Evolutionary conservation across 805 yeast species (phyloP).

Genomic region (Lachancea mirantina): DNA sequence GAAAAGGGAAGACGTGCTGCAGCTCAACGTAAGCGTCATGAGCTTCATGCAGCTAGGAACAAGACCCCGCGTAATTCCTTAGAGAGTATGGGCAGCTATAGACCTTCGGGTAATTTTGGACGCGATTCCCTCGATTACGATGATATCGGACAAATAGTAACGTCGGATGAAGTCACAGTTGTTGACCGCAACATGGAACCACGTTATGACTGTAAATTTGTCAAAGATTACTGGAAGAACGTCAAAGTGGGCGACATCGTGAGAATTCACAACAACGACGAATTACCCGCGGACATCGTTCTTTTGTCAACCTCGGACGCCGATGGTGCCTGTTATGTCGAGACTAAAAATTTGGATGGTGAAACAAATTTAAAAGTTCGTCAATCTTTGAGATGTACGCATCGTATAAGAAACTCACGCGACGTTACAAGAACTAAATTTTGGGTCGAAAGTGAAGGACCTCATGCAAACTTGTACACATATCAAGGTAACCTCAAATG

Average conservation of each 20-base stretch:
- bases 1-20: slow-evolving; percentile 33
- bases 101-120: slow-evolving; percentile 32
- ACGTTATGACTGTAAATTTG: slow-evolving; percentile 30
- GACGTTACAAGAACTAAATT: slow-evolving; percentile 48
- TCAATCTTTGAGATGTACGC: slow-evolving; percentile 60
- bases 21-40: slow-evolving; percentile 29
- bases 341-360: slow-evolving; percentile 79
- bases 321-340: slow-evolving; percentile 67
- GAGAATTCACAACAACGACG: slow-evolving; percentile 65
- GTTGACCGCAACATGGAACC: slow-evolving; percentile 49
- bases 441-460: slow-evolving; percentile 77
- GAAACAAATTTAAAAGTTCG: slow-evolving; percentile 71
- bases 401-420: slow-evolving; percentile 40
- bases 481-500: slow-evolving; percentile 66
- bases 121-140: slow-evolving; percentile 32
- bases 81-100: slow-evolving; percentile 30
- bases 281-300: slow-evolving; percentile 69
- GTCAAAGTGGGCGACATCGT: slow-evolving; percentile 68
- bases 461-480: slow-evolving; percentile 68
- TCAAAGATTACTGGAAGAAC: slow-evolving; percentile 51
- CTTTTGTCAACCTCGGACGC: slow-evolving; percentile 58
- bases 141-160: slow-evolving; percentile 46
- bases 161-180: slow-evolving; percentile 52
- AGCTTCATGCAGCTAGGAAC: slow-evolving; percentile 21
- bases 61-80: slow-evolving; percentile 34